Conservation (phyloP, 768 basidiomycete genomes). For the Termitomyces sp. region DNA sequence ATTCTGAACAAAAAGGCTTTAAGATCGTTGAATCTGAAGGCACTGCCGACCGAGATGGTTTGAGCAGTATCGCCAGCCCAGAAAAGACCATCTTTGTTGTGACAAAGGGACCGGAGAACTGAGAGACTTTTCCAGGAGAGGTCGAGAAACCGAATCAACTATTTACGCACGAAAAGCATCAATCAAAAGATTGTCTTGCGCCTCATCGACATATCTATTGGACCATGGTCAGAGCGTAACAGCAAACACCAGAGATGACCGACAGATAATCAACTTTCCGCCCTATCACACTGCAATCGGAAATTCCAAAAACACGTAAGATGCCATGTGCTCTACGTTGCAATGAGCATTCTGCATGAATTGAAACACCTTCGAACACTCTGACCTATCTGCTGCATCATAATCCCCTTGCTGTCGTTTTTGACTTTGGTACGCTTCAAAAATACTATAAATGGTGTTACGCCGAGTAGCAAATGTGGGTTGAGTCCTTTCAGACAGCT, state of each 20-base stretch:
- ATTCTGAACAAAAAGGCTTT: slow-evolving; percentile 61
- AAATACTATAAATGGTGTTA: slow-evolving; percentile 45
- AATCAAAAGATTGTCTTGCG: slow-evolving; percentile 66
- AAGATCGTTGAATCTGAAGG: slow-evolving; percentile 67
- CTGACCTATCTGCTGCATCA: slow-evolving; percentile 58
- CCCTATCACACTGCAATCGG: slow-evolving; percentile 27
- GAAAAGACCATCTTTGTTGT: slow-evolving; percentile 62
- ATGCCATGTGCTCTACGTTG: slow-evolving; percentile 45
- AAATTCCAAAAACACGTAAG: slow-evolving; percentile 26
- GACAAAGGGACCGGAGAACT: slow-evolving; percentile 63
- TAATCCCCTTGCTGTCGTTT: slow-evolving; percentile 38
- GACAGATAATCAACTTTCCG: slow-evolving; percentile 53
- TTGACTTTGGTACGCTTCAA: slow-evolving; percentile 42
- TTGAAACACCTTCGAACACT: background rate
- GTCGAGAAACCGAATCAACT: background rate
- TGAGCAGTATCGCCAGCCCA: slow-evolving; percentile 83
- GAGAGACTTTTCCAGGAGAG: too few relatives aligned
- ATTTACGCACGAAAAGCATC: slow-evolving; percentile 48
- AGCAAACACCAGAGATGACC: slow-evolving; percentile 6
- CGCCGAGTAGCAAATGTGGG: slow-evolving; percentile 50
- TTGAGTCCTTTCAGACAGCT: slow-evolving; percentile 46
- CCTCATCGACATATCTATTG: slow-evolving; percentile 66
- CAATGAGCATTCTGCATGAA: background rate
- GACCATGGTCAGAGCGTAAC: background rate
- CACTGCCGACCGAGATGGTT: slow-evolving; percentile 67